phyloP scores from a whole-genome alignment of 176 grass and related monocot genomes.

The Canna indica region DNA sequence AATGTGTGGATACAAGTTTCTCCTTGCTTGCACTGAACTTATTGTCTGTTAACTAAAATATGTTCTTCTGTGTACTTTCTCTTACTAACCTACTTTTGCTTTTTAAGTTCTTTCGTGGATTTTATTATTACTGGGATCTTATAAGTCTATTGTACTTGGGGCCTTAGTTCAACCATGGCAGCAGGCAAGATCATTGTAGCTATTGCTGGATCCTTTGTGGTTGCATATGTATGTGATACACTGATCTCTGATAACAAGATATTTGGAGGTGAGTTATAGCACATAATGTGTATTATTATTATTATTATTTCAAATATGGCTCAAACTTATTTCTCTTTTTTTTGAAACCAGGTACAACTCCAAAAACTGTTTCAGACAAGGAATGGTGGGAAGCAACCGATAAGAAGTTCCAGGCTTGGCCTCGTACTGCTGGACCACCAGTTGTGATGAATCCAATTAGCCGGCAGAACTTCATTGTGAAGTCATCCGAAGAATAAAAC shows the following conservation, averaged over 20 bases:
- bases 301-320: neutral
- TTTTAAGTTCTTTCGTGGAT: too few relatives aligned
- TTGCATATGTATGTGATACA: conserved; percentile 38
- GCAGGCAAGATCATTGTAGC: conserved; percentile 14
- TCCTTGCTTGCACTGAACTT: too few relatives aligned
- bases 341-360: conserved; percentile 27
- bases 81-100: too few relatives aligned
- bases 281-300: neutral
- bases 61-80: too few relatives aligned
- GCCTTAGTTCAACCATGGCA: neutral
- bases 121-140: too few relatives aligned
- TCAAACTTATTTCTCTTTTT: neutral
- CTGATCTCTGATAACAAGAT: conserved; percentile 42
- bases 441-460: conserved; percentile 24
- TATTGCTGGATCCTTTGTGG: conserved; percentile 15
- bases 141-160: too few relatives aligned
- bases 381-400: conserved; percentile 24
- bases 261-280: conserved; percentile 38
- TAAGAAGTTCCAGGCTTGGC: conserved; percentile 26
- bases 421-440: conserved; percentile 22
- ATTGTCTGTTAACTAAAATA: too few relatives aligned
- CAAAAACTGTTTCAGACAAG: conserved; percentile 17
- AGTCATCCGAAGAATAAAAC: conserved; percentile 16
- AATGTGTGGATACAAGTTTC: too few relatives aligned
- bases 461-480: conserved; percentile 25